Evolutionary conservation across 495 filamentous ascomycete species (phyloP).

Genomic region (Penicillium chermesinum): DNA sequence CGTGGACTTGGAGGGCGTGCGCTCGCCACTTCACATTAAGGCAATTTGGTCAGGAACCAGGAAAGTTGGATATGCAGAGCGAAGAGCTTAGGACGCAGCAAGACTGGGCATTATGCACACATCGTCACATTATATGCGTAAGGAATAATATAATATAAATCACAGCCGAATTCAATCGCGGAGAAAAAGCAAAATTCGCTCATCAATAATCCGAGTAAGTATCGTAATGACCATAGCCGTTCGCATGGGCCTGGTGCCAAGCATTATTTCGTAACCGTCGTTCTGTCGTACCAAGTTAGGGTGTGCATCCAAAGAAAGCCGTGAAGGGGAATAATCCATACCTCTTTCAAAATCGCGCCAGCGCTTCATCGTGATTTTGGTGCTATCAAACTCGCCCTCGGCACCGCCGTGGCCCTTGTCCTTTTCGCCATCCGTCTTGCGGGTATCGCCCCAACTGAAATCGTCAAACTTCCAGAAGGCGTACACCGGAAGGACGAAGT

Average conservation of each 20-base stretch:
- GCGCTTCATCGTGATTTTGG: conserved; percentile 96
- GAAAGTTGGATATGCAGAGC: too few species aligned
- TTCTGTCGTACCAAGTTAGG: conserved; percentile 9
- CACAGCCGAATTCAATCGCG: background rate
- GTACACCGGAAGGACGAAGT: conserved; percentile 90
- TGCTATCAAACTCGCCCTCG: conserved; percentile 95
- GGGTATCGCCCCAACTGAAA: conserved; percentile 98
- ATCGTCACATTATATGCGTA: background rate
- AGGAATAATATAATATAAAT: background rate
- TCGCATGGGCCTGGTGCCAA: conserved; percentile 14
- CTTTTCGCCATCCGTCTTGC: conserved; percentile 90
- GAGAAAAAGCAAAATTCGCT: background rate
- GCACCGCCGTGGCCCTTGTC: conserved; percentile 77
- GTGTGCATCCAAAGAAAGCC: background rate
- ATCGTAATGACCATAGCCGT: conserved; percentile 26
- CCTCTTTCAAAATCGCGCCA: conserved; percentile 96
- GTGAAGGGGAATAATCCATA: conserved; percentile 24
- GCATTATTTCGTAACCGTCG: conserved; percentile 20
- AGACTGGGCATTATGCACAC: too few species aligned
- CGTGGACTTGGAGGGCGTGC: too few species aligned
- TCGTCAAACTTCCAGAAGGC: conserved; percentile 99
- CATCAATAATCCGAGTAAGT: conserved; percentile 30
- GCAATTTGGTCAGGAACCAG: too few species aligned
- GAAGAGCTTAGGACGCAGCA: too few species aligned
- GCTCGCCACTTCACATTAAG: too few species aligned